Base-by-base conservation (phyloP, 2,329 filamentous ascomycete genomes). In the Thielaviopsis ethacetica region DNA sequence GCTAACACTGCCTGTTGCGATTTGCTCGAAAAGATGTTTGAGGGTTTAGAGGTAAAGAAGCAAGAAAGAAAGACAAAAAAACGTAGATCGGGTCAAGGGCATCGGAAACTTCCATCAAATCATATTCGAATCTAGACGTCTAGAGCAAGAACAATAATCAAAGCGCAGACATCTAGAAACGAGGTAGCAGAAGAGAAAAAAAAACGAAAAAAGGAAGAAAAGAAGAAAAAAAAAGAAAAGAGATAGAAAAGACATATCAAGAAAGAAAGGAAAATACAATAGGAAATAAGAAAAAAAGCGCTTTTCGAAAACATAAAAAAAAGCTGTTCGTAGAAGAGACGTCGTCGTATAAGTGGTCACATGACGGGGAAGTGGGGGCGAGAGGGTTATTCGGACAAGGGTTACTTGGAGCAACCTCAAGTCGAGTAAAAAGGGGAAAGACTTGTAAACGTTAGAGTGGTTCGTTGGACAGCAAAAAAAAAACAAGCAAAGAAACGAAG, bases 241-340 rank as follows among this genome's bases (percentile, higher is more conserved):
- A 54, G 2, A 50, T 26, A 54, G 49, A 49, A 38, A 59, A 51
- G 24, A 41, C 47, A 56, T 24, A 27, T 30, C 38, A 59, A 15
- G 50, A 50, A 41, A 59, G 21, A 38, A 38, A 30, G 38, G 6
- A 6, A 44, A 24, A 22, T 21, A 34, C 12, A 47, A 34, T 12
- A n/a, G 53, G 24, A 54, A 24, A 54, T n/a, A 55, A 44, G 34
- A 51, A 52, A 53, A 27, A 22, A 52, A 26, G 24, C 50, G 50
- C 26, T 53, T 30, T 30, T 58, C 50, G 26, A 55, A 59, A 54
- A 54, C 49, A 22, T 34, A 27, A 52, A 53, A 41, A 53, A 26
- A 58, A 58, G 26, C 10, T 41, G 17, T 38, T 58, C 57, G 24
- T 58, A 21, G 44, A 49, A 49, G n/a, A 49, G n/a, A 49, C 44